phyloP scores from a whole-genome alignment of 225 moss, liverwort and hornwort species.

The Pseudoscleropodium purum region DNA sequence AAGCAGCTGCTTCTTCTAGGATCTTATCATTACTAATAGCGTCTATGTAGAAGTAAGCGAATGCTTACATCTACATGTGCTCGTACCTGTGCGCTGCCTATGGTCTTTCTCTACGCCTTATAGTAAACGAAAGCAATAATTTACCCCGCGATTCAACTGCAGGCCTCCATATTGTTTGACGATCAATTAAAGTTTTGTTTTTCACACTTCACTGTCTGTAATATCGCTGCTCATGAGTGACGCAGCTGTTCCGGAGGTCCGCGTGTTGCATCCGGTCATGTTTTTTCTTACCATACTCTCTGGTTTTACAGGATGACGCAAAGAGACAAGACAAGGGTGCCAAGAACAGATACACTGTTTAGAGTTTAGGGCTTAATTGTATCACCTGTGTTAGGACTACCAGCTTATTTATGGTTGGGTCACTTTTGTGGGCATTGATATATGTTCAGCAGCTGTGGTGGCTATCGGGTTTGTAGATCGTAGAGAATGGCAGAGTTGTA shows the following conservation, averaged over 20 bases:
- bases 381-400: neutral
- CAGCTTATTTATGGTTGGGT: constrained; percentile 17
- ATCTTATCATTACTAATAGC: neutral
- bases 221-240: neutral
- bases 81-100: neutral
- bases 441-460: constrained; percentile 1
- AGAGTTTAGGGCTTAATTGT: neutral
- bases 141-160: neutral
- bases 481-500: constrained; percentile 19
- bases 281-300: neutral
- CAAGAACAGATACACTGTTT: constrained; percentile 74
- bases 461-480: constrained; percentile 6
- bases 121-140: neutral
- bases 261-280: neutral
- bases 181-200: neutral
- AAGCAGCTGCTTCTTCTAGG: neutral
- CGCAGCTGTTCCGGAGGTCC: neutral
- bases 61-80: neutral
- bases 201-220: neutral
- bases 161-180: neutral
- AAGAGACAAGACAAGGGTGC: constrained; percentile 66
- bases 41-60: neutral
- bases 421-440: neutral
- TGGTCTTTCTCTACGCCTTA: neutral
- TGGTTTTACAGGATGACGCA: constrained; percentile 61